phyloP scores from a whole-genome alignment of 805 yeast species.

The Starmerella riodocensis region DNA sequence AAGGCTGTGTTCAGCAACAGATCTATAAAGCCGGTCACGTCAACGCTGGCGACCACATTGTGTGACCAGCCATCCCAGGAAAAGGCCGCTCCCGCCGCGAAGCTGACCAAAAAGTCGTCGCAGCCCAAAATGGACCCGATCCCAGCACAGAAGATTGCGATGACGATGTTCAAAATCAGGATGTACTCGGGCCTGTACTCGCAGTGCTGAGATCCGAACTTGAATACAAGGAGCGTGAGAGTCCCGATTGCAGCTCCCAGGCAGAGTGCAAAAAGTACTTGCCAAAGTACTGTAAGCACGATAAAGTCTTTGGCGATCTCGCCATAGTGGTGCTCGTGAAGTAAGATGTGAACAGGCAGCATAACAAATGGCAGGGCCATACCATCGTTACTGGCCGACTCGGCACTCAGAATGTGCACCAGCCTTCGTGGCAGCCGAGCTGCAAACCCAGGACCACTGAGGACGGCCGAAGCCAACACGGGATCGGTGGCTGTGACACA shows the following conservation, averaged over 20 bases:
- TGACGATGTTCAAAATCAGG: constrained; percentile 39
- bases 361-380: constrained; percentile 47
- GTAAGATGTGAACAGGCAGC: constrained; percentile 41
- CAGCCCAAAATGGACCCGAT: constrained; percentile 54
- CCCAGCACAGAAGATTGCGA: constrained; percentile 45
- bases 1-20: constrained; percentile 50
- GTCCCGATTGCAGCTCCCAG: constrained; percentile 48
- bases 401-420: constrained; percentile 50
- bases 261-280: constrained; percentile 32
- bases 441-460: constrained; percentile 59
- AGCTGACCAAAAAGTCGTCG: constrained; percentile 59
- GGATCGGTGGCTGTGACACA: constrained; percentile 74
- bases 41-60: constrained; percentile 44
- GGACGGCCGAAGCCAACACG: constrained; percentile 39
- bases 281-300: constrained; percentile 45
- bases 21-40: constrained; percentile 53
- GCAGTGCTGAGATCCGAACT: constrained; percentile 29
- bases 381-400: constrained; percentile 67
- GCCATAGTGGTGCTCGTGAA: constrained; percentile 34
- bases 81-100: constrained; percentile 60
- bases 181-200: constrained; percentile 25
- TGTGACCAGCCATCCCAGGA: constrained; percentile 65
- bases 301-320: constrained; percentile 53
- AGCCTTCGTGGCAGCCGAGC: constrained; percentile 46
- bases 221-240: constrained; percentile 38